Evolutionary conservation across 2,329 filamentous ascomycete species (phyloP), one percentile per base, ranked within the genome.

Genomic region (Aspergillus sp.): DNA sequence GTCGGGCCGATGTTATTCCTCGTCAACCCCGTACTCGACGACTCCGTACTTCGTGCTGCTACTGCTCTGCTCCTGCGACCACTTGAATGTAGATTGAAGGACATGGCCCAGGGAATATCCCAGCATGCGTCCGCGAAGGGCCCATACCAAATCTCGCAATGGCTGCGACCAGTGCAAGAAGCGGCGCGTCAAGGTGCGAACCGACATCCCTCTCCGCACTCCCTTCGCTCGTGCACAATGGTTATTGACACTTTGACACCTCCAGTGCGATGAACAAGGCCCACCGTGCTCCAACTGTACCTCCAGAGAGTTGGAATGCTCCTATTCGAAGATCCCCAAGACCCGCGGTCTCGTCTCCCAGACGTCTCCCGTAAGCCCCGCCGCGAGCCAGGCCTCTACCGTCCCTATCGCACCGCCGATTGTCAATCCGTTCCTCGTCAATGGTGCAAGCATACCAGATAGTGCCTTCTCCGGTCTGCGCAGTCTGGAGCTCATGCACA

Each of bases 401-500:
- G 39, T 2, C 9, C 4, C 40, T 7, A 29, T 48, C 3, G 48
- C 47, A 26, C 19, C 19, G 19, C 19, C 10, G 5, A 5, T 9
- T 12, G 35, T 41, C 8, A 42, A 42, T 8, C 38, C 28, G 26
- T 19, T 43, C 27, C 5, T 33, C 5, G 35, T 10, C 32, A 8
- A 29, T 12, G 8, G 28, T 2, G 7, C 29, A 4, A 34, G 48
- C n/a, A 51, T 47, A 27, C 48, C 52, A 19, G 48, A 53, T 8
- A 39, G 48, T 12, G 48, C 49, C 35, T 56, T 58, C 27, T 39
- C 36, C 8, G 51, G 54, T 7, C 52, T 64, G 8, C 60, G 62
- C 3, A 74, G 76, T 47, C 63, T 78, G 6, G 74, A 77, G 48
- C 56, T 78, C 40, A 75, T 78, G 71, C 73, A 77, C 51, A 71